These are phyloP conservation scores for Gossypium trilobum DNA, from an alignment of 441 rosid species.

Conservation along the genomic window DNA sequence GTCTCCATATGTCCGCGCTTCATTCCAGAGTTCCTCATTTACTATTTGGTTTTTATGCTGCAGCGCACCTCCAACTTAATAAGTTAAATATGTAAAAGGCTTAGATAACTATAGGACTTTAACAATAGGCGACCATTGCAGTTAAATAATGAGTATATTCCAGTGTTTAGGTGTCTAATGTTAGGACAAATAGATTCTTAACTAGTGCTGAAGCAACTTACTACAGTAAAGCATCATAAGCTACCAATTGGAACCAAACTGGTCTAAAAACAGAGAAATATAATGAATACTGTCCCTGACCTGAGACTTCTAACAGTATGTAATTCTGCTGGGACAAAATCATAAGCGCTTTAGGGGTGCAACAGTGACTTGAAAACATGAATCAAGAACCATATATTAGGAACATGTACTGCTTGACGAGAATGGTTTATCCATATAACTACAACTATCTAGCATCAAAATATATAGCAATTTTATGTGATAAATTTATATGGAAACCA, in stretches of 20 bases:
- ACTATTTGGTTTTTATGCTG: constrained; percentile 93
- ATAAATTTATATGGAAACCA: not conserved
- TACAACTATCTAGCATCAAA: not conserved
- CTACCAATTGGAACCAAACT: not conserved
- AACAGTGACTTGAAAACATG: not conserved
- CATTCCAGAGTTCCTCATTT: constrained; percentile 86
- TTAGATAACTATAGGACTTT: not conserved
- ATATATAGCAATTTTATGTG: not conserved
- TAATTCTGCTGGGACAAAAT: not conserved
- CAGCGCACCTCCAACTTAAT: constrained; percentile 25
- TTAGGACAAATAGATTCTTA: not conserved
- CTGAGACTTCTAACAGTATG: not conserved
- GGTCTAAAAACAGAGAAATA: not conserved
- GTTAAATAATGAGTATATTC: not conserved
- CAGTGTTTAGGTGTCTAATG: not conserved
- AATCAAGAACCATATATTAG: not conserved
- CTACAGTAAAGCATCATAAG: not conserved
- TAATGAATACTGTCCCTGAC: not conserved
- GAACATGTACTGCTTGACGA: not conserved
- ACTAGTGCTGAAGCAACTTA: not conserved
- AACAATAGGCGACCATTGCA: not conserved
- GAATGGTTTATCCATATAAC: not conserved
- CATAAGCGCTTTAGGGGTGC: not conserved
- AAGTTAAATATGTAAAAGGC: constrained; percentile 15
- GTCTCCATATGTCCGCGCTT: constrained; percentile 73